These are phyloP conservation scores for Trypanosoma melophagium DNA, from an alignment of 208 protist species.

Conservation along the genomic window DNA sequence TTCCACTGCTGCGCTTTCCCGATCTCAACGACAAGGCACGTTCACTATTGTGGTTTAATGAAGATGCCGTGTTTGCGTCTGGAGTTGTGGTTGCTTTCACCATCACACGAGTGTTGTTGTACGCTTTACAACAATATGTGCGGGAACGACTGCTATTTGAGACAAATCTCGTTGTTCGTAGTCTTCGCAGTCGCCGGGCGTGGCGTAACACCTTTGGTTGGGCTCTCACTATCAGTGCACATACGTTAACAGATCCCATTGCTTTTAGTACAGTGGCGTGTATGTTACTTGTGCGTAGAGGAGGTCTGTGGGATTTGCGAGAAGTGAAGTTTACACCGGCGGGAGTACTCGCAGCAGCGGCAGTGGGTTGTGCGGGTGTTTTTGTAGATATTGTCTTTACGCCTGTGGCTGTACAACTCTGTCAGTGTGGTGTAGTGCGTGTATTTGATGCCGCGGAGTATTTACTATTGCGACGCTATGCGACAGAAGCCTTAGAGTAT, in stretches of 20 bases:
- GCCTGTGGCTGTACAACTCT: constrained; percentile 48
- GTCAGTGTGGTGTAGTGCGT: constrained; percentile 66
- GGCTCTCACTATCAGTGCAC: constrained; percentile 52
- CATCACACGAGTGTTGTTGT: constrained; percentile 41
- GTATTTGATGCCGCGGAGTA: constrained; percentile 73
- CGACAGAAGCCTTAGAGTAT: constrained; percentile 24
- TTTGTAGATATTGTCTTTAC: constrained; percentile 51
- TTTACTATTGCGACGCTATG: constrained; percentile 72
- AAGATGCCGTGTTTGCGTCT: constrained; percentile 14
- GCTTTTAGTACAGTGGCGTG: constrained; percentile 62
- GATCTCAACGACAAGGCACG: constrained; percentile 17
- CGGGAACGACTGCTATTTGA: constrained; percentile 61
- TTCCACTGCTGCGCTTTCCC: constrained; percentile 48
- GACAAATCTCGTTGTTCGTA: constrained; percentile 63
- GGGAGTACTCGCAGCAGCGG: constrained; percentile 35
- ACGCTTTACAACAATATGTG: constrained; percentile 44
- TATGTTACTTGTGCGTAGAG: constrained; percentile 29
- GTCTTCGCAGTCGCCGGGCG: constrained; percentile 61
- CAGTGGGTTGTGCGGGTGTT: constrained; percentile 36
- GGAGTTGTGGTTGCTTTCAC: constrained; percentile 34
- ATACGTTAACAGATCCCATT: constrained; percentile 66
- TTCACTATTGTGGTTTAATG: constrained; percentile 12
- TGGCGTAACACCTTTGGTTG: constrained; percentile 55
- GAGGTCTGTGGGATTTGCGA: no score
- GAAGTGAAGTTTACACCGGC: constrained; percentile 29